Percentiles rank a stretch among this genome's conserved stretches.
These are phyloP conservation scores for Apiospora marii DNA, from an alignment of 2,329 filamentous ascomycete species.

Conservation along the genomic window DNA sequence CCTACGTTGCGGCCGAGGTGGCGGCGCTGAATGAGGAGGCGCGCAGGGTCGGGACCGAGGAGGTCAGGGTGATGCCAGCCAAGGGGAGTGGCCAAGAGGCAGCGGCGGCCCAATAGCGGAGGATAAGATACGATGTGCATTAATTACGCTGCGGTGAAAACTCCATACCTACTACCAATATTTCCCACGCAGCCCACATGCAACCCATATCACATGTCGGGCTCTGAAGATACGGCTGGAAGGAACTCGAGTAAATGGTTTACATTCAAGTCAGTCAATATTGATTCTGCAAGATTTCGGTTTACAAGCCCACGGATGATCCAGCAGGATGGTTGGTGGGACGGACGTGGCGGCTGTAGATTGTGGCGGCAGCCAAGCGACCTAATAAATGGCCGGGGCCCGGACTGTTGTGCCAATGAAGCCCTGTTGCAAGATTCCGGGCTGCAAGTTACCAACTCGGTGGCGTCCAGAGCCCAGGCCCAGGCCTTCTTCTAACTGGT, in stretches of 20 bases:
- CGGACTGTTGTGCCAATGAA: neutral
- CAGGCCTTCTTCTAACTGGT: neutral
- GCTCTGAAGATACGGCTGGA: neutral
- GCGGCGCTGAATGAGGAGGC: slow-evolving; percentile 64
- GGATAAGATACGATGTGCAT: neutral
- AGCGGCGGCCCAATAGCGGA: neutral
- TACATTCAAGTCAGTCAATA: neutral
- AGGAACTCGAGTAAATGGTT: neutral
- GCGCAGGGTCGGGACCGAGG: slow-evolving; percentile 48
- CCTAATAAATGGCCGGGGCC: neutral
- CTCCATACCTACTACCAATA: neutral
- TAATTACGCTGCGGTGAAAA: neutral
- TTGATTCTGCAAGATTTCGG: neutral
- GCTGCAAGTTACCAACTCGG: neutral
- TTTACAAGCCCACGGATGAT: neutral
- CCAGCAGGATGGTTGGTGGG: neutral
- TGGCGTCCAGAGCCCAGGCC: neutral
- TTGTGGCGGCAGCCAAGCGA: neutral
- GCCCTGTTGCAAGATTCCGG: neutral
- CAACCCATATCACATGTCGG: neutral
- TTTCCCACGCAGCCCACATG: neutral
- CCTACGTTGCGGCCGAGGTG: slow-evolving; percentile 64
- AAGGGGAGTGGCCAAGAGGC: neutral
- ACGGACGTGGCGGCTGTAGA: neutral
- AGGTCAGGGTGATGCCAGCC: slow-evolving; percentile 25